A percentile compares a stretch with the other conserved stretches of the same genome.
These are phyloP conservation scores for Hypoxylon sp. DNA, from an alignment of 2,329 filamentous ascomycete genomes.

Conservation along the genomic window DNA sequence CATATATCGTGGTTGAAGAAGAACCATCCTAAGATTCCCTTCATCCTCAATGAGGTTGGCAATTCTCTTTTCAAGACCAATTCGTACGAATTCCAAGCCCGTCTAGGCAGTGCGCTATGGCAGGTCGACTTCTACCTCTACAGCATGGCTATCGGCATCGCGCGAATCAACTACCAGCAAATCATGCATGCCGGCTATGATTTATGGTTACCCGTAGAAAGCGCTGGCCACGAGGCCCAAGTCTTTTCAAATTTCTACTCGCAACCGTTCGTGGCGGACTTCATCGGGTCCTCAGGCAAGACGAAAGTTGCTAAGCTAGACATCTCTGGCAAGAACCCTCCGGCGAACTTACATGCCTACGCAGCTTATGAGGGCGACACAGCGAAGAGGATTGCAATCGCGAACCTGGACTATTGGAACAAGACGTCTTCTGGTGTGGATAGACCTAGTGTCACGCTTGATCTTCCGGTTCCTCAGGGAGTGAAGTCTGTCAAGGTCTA, in stretches of 20 bases:
- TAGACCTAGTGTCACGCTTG: constrained; percentile 47
- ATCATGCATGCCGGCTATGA: constrained; percentile 56
- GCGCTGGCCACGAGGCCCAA: constrained; percentile 51
- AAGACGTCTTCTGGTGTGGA: constrained; percentile 48
- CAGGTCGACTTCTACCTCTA: constrained; percentile 59
- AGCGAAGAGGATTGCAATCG: constrained; percentile 52
- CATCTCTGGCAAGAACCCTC: constrained; percentile 29
- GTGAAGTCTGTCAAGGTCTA: constrained; percentile 49
- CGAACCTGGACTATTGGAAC: constrained; percentile 58
- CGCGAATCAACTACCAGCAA: constrained; percentile 58
- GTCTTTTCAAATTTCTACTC: constrained; percentile 58
- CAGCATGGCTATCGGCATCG: constrained; percentile 54
- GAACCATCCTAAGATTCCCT: constrained; percentile 53
- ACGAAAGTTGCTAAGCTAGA: constrained; percentile 50
- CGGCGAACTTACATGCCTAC: constrained; percentile 52
- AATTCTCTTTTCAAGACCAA: constrained; percentile 55
- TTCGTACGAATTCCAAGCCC: constrained; percentile 54
- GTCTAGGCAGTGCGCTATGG: constrained; percentile 57
- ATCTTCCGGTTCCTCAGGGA: constrained; percentile 46
- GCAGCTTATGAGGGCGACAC: constrained; percentile 52
- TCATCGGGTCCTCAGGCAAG: constrained; percentile 54
- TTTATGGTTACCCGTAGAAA: constrained; percentile 54
- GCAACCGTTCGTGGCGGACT: constrained; percentile 57
- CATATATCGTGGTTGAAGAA: constrained; percentile 54
- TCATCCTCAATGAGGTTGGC: constrained; percentile 57